phyloP scores from a whole-genome alignment of 2,329 filamentous ascomycete genomes.

The Pseudogymnoascus sp. region DNA sequence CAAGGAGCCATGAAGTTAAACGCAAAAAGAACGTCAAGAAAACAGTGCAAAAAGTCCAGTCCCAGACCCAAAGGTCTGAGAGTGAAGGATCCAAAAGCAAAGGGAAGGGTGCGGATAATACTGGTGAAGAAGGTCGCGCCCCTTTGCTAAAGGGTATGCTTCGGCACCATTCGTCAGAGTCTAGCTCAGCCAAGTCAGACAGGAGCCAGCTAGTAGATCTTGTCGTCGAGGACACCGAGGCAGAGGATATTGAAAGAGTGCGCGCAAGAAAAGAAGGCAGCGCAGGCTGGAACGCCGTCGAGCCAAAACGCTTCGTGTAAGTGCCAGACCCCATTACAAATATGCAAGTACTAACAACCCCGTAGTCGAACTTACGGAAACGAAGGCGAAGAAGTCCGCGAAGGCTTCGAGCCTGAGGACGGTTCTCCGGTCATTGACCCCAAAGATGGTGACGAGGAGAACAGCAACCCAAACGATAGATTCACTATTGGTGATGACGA shows the following conservation, averaged over 20 bases:
- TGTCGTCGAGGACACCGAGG: constrained; percentile 54
- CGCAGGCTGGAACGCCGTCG: constrained; percentile 49
- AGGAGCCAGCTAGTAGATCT: constrained; percentile 58
- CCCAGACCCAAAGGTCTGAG: constrained; percentile 26
- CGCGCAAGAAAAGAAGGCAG: constrained; percentile 54
- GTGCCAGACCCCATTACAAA: constrained; percentile 17
- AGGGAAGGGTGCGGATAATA: constrained; percentile 19
- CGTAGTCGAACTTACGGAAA: constrained; percentile 39
- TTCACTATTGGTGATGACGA: constrained; percentile 26
- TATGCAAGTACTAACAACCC: constrained; percentile 5
- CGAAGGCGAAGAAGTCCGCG: constrained; percentile 41
- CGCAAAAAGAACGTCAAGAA: constrained; percentile 32
- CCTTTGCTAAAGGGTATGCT: constrained; percentile 30
- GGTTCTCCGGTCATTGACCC: constrained; percentile 33
- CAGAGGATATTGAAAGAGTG: constrained; percentile 54
- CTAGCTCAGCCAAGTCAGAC: constrained; percentile 43
- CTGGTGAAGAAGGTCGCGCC: constrained; percentile 25
- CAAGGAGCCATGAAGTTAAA: constrained; percentile 29
- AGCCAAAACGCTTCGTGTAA: constrained; percentile 47
- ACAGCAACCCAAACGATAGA: constrained; percentile 18
- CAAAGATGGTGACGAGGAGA: constrained; percentile 34
- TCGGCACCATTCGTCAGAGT: constrained; percentile 40
- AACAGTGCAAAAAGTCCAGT: constrained; percentile 27
- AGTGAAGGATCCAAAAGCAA: constrained; percentile 17
- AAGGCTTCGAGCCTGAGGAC: constrained; percentile 45